Percentiles rank a stretch among this genome's conserved stretches.
Conservation (phyloP, 306 rosid species). For the Cicer bijugum region DNA sequence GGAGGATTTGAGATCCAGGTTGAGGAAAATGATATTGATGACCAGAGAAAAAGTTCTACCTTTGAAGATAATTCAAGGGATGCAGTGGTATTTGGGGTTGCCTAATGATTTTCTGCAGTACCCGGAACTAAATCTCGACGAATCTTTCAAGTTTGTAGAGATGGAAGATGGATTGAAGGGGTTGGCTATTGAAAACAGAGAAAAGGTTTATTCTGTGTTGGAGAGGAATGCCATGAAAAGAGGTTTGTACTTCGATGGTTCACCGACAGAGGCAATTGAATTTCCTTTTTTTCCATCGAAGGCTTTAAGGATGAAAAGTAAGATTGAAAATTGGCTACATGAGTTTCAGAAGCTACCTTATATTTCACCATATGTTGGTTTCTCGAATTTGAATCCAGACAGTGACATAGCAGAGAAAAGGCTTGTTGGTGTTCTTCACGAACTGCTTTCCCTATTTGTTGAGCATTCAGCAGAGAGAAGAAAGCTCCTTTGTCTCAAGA, state of each 20-base stretch:
- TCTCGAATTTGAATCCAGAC: conserved; percentile 57
- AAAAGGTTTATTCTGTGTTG: conserved; percentile 60
- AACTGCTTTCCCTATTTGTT: conserved; percentile 75
- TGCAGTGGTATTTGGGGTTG: conserved; percentile 92
- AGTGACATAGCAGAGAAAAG: conserved; percentile 80
- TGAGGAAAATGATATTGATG: conserved; percentile 83
- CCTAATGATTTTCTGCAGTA: conserved; percentile 66
- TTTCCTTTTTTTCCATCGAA: conserved; percentile 73
- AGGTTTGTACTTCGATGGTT: conserved; percentile 56
- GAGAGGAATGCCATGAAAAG: conserved; percentile 67
- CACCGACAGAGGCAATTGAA: conserved; percentile 64
- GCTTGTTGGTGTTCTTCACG: conserved; percentile 81
- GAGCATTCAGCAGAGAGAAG: conserved; percentile 87
- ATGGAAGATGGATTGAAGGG: conserved; percentile 81
- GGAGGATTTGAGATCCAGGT: conserved; percentile 67
- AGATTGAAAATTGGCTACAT: conserved; percentile 71
- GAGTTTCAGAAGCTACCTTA: conserved; percentile 85
- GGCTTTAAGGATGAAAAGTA: conserved; percentile 80
- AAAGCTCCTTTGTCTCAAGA: conserved; percentile 79
- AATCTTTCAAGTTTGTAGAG: conserved; percentile 69
- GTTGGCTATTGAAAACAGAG: conserved; percentile 59
- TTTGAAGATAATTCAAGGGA: conserved; percentile 76
- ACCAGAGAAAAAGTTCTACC: conserved; percentile 70
- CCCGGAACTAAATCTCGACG: conserved; percentile 65
- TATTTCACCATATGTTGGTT: conserved; percentile 79